These are phyloP conservation scores for Sarcodon aspratus DNA, from an alignment of 768 basidiomycete genomes.

Conservation along the genomic window DNA sequence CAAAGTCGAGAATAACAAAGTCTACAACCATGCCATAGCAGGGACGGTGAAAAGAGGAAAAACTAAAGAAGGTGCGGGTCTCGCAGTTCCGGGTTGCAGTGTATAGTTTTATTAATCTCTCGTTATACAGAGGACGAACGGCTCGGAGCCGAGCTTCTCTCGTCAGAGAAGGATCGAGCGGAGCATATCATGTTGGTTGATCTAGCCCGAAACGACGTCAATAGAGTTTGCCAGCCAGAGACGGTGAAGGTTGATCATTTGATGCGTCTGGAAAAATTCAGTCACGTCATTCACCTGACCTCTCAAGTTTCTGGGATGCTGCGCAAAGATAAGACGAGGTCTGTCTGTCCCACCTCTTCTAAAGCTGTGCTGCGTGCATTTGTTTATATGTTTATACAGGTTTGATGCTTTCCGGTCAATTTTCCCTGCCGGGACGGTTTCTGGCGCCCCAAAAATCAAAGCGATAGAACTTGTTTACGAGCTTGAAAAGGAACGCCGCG, in stretches of 20 bases:
- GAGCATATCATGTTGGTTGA: constrained; percentile 99
- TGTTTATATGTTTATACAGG: constrained; percentile 24
- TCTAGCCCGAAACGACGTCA: constrained; percentile 95
- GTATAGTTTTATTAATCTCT: background rate
- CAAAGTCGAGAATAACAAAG: constrained; percentile 85
- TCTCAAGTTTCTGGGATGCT: constrained; percentile 87
- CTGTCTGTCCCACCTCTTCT: constrained; percentile 3
- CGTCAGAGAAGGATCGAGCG: constrained; percentile 90
- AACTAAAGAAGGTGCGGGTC: constrained; percentile 62
- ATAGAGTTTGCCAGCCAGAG: constrained; percentile 88
- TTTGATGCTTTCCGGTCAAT: constrained; percentile 99
- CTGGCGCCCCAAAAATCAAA: constrained; percentile 97
- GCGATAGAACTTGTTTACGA: constrained; percentile 88
- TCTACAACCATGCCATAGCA: constrained; percentile 96
- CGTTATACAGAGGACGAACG: constrained; percentile 69
- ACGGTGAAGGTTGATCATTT: constrained; percentile 95
- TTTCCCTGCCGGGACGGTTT: constrained; percentile 97
- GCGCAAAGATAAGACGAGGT: constrained; percentile 80
- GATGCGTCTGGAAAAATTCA: constrained; percentile 91
- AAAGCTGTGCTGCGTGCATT: background rate
- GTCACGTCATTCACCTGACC: constrained; percentile 95
- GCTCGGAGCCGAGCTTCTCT: constrained; percentile 60
- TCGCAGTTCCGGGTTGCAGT: constrained; percentile 2
- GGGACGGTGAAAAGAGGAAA: constrained; percentile 87
- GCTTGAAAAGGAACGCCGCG: constrained; percentile 81